These are phyloP conservation scores for Auricularia sp. DNA, from an alignment of 768 basidiomycete species.

Conservation along the genomic window DNA sequence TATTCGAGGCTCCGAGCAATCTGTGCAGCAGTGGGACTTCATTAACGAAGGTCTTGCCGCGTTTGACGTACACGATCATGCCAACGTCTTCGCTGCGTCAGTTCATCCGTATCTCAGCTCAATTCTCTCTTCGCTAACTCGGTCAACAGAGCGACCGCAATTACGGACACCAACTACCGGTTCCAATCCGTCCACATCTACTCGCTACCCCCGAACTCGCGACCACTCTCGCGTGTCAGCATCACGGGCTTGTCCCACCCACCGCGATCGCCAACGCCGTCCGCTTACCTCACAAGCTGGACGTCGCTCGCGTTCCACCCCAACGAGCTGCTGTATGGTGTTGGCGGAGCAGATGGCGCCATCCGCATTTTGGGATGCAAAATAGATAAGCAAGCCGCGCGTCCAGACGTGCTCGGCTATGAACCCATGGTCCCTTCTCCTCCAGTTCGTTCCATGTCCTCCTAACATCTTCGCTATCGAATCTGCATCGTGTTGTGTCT, in stretches of 20 bases:
- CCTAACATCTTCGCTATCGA: background rate
- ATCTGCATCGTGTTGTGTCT: background rate
- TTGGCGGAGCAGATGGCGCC: conserved; percentile 62
- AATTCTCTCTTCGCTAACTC: background rate
- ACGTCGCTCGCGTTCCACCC: conserved; percentile 75
- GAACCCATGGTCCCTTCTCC: background rate
- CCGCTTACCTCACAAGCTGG: conserved; percentile 48
- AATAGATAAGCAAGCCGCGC: background rate
- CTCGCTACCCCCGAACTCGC: conserved; percentile 33
- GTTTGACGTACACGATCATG: conserved; percentile 77
- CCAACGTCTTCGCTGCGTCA: conserved; percentile 79
- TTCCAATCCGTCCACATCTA: conserved; percentile 55
- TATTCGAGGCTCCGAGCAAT: conserved; percentile 50
- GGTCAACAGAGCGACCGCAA: conserved; percentile 32
- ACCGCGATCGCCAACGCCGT: conserved; percentile 41
- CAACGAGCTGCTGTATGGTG: conserved; percentile 71
- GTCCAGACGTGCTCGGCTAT: background rate
- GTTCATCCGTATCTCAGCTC: conserved; percentile 18
- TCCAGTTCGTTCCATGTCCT: background rate
- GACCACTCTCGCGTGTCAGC: conserved; percentile 34
- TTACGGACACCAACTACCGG: conserved; percentile 51
- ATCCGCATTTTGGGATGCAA: conserved; percentile 12
- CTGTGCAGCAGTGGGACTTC: conserved; percentile 52
- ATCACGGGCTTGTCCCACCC: conserved; percentile 43
- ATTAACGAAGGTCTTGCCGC: conserved; percentile 66